Conservation (phyloP, 257 asterid genomes). For the Dorcoceras hygrometricum region DNA sequence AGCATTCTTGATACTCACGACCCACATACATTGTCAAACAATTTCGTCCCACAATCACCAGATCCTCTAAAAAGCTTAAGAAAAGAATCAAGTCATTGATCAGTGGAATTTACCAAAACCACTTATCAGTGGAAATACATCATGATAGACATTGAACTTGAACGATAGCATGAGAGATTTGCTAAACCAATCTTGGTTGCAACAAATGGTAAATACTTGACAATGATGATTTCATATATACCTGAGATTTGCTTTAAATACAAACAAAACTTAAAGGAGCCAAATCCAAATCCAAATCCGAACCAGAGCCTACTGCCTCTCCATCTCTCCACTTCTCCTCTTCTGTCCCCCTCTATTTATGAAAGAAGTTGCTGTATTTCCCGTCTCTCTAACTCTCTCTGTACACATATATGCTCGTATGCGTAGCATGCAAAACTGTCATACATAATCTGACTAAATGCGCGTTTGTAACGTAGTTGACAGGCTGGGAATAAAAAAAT, state of each 20-base stretch:
- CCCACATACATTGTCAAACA: background rate
- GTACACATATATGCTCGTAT: background rate
- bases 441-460: background rate
- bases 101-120: too few relatives aligned
- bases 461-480: background rate
- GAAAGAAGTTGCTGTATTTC: background rate
- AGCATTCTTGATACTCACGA: background rate
- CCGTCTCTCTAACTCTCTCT: background rate
- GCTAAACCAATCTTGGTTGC: background rate
- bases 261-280: background rate
- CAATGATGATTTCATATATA: background rate
- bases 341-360: background rate
- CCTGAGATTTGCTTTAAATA: background rate
- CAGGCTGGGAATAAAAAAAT: background rate
- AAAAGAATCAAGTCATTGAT: too few relatives aligned
- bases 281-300: background rate
- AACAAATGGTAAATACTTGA: background rate
- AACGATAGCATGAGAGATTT: background rate
- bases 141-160: background rate
- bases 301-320: background rate
- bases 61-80: constrained; percentile 10
- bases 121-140: background rate
- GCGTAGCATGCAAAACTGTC: background rate
- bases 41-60: background rate
- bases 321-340: background rate